A percentile compares a stretch with the other conserved stretches of the same genome.
These are phyloP conservation scores for Verticillium longisporum DNA, from an alignment of 2,329 filamentous ascomycete genomes.

Conservation along the genomic window DNA sequence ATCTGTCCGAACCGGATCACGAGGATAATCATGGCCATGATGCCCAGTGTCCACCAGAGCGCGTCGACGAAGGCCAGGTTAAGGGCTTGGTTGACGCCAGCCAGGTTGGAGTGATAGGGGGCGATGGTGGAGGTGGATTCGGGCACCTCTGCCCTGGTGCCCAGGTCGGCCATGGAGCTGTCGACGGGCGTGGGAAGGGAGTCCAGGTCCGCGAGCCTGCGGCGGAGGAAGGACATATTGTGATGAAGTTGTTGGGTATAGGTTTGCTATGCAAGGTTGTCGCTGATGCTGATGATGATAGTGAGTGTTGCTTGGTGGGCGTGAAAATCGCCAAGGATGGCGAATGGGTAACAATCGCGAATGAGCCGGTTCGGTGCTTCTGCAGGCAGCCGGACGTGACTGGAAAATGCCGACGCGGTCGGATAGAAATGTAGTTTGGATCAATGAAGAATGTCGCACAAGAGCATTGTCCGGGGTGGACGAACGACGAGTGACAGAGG, in stretches of 20 bases:
- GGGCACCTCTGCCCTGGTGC: constrained; percentile 16
- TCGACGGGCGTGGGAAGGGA: constrained; percentile 23
- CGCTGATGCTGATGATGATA: background rate
- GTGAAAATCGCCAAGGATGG: background rate
- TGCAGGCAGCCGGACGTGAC: background rate
- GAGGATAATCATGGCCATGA: constrained; percentile 46
- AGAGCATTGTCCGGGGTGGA: background rate
- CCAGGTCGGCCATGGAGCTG: constrained; percentile 15
- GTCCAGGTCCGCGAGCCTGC: constrained; percentile 20
- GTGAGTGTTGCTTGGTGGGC: background rate
- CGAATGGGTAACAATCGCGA: background rate
- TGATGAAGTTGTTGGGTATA: background rate
- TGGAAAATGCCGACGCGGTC: background rate
- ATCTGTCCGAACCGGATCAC: constrained; percentile 47
- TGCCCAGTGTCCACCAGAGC: constrained; percentile 55
- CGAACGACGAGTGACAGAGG: background rate
- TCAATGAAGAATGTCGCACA: background rate
- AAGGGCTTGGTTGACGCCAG: constrained; percentile 52
- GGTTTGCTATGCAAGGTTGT: background rate
- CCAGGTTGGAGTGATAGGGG: constrained; percentile 48
- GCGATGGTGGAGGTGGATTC: constrained; percentile 39
- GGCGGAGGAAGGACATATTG: constrained; percentile 14
- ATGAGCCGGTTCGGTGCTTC: background rate
- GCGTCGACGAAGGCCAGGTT: constrained; percentile 51
- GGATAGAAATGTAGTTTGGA: background rate